Evolutionary conservation across 176 grass and related monocot genomes (phyloP).

Genomic region (Lolium perenne): DNA sequence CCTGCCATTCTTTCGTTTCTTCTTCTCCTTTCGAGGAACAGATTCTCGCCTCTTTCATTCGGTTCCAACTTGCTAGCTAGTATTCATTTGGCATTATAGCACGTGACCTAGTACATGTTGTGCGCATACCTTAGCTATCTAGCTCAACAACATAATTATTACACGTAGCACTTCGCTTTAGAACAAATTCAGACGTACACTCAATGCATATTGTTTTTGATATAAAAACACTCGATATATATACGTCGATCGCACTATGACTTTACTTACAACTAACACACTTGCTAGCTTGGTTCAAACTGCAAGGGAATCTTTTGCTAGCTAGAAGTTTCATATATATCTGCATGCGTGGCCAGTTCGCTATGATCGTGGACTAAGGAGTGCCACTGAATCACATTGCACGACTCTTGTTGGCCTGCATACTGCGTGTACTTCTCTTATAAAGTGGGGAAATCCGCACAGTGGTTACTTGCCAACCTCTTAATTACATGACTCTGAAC

Average conservation of each 20-base stretch:
- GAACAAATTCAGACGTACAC: background rate
- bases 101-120: slow-evolving; percentile 13
- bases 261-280: background rate
- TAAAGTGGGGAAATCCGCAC: background rate
- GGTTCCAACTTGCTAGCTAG: background rate
- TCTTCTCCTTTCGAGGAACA: slow-evolving; percentile 6
- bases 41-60: slow-evolving; percentile 17
- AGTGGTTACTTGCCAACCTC: background rate
- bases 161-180: background rate
- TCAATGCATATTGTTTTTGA: background rate
- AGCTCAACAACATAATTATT: background rate
- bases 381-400: slow-evolving; percentile 29
- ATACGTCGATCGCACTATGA: background rate
- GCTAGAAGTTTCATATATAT: slow-evolving; percentile 35
- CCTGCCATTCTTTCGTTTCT: slow-evolving; percentile 53
- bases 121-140: background rate
- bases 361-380: slow-evolving; percentile 47
- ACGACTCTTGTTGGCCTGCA: slow-evolving; percentile 18
- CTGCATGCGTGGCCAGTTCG: slow-evolving; percentile 24
- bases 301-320: slow-evolving; percentile 29
- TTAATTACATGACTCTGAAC: background rate
- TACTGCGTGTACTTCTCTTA: slow-evolving; percentile 14
- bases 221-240: background rate
- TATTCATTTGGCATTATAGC: slow-evolving; percentile 14
- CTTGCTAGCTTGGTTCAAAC: background rate